Evolutionary conservation across 352 stramenopile species (phyloP).

Genomic region (Hyaloperonospora brassicae): DNA sequence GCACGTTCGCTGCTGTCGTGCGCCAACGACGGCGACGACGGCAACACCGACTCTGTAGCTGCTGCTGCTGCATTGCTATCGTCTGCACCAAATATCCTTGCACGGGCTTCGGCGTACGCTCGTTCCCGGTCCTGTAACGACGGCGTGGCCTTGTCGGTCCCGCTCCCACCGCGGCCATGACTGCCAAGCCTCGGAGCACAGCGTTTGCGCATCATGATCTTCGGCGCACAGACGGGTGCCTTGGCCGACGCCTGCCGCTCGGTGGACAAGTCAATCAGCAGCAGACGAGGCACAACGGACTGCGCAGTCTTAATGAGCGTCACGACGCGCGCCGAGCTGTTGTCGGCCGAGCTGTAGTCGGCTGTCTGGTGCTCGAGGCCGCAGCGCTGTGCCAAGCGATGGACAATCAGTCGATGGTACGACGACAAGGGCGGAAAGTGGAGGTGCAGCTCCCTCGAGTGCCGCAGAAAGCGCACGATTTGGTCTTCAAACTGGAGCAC

Average conservation of each 20-base stretch:
- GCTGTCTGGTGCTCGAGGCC: constrained; percentile 82
- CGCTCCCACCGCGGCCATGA: constrained; percentile 37
- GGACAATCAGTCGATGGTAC: constrained; percentile 85
- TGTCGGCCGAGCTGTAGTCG: constrained; percentile 64
- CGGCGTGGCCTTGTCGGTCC: constrained; percentile 49
- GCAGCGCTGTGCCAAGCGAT: constrained; percentile 91
- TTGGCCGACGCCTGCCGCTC: constrained; percentile 53
- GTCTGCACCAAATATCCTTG: constrained; percentile 89
- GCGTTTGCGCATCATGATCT: constrained; percentile 90
- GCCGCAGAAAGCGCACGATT: constrained; percentile 75
- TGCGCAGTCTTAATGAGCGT: constrained; percentile 84
- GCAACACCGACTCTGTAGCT: constrained; percentile 21
- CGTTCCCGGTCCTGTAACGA: constrained; percentile 90
- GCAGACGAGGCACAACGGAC: constrained; percentile 59
- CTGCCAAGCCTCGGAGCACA: constrained; percentile 26
- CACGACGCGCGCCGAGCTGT: constrained; percentile 70
- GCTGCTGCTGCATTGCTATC: constrained; percentile 16
- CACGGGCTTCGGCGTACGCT: constrained; percentile 89
- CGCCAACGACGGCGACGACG: constrained; percentile 17
- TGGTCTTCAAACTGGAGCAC: constrained; percentile 84
- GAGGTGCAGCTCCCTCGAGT: constrained; percentile 53
- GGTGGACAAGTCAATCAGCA: constrained; percentile 85
- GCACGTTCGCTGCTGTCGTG: constrained; percentile 11
- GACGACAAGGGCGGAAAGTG: constrained; percentile 79
- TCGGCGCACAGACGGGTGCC: constrained; percentile 71